Conservation (phyloP, 805 yeast species). For the Suhomyces sp. region DNA sequence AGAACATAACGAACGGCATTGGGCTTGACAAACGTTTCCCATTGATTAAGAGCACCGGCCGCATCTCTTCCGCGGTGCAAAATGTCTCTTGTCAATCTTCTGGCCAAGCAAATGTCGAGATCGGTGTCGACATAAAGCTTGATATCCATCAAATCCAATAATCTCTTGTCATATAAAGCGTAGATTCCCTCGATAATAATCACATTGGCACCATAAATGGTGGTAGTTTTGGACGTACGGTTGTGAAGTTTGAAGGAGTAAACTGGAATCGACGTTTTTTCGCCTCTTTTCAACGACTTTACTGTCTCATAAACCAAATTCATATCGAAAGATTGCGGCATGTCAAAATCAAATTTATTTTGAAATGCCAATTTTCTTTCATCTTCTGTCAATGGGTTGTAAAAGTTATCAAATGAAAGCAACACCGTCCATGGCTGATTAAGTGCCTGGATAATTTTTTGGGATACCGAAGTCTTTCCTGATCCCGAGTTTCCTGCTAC, state of each 20-base stretch:
- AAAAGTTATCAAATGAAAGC: slow-evolving; percentile 86
- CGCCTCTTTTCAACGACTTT: slow-evolving; percentile 65
- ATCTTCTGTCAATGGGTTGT: slow-evolving; percentile 65
- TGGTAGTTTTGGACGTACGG: slow-evolving; percentile 59
- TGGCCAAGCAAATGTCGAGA: slow-evolving; percentile 84
- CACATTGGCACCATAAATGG: slow-evolving; percentile 91
- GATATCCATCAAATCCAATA: slow-evolving; percentile 75
- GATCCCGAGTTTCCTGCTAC: slow-evolving; percentile 58
- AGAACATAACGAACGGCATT: slow-evolving; percentile 72
- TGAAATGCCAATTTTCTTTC: slow-evolving; percentile 62
- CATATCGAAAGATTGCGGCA: slow-evolving; percentile 79
- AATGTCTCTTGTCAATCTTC: slow-evolving; percentile 85
- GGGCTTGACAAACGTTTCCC: slow-evolving; percentile 91
- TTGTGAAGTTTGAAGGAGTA: slow-evolving; percentile 71
- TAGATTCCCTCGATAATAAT: slow-evolving; percentile 90
- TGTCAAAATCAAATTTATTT: slow-evolving; percentile 80
- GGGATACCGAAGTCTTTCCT: slow-evolving; percentile 91
- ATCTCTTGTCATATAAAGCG: slow-evolving; percentile 67
- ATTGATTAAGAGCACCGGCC: slow-evolving; percentile 77
- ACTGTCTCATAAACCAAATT: slow-evolving; percentile 68
- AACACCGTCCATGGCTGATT: slow-evolving; percentile 95
- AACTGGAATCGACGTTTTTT: slow-evolving; percentile 40
- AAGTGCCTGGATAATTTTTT: slow-evolving; percentile 67
- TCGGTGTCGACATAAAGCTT: slow-evolving; percentile 93
- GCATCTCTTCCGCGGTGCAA: slow-evolving; percentile 83